Conservation (phyloP, 2,329 filamentous ascomycete genomes). For the Xylaria sp. region DNA sequence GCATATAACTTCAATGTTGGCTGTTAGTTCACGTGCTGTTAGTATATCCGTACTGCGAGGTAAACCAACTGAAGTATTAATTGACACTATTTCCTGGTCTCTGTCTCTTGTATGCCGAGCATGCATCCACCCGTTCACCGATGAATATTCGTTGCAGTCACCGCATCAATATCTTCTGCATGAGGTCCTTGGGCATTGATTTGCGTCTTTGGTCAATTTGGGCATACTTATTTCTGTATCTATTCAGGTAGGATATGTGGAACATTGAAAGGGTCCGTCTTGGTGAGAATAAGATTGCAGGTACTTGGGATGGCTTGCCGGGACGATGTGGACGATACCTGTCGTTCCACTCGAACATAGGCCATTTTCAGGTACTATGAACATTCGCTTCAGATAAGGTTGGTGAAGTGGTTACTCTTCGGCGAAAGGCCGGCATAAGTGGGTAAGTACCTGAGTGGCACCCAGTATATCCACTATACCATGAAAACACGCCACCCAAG, state of each 20-base stretch:
- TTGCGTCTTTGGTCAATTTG: neutral
- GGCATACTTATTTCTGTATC: no score
- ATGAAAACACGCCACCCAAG: no score
- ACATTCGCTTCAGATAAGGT: neutral
- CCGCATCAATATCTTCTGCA: neutral
- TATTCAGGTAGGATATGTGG: neutral
- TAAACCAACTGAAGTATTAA: no score
- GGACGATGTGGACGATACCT: neutral
- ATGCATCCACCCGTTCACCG: neutral
- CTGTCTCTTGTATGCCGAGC: neutral
- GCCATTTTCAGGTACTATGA: neutral
- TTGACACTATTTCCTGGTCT: neutral
- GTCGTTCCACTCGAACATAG: no score
- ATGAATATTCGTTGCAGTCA: neutral
- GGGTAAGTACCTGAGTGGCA: neutral
- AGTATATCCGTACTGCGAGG: no score
- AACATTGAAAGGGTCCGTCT: slow-evolving; percentile 10
- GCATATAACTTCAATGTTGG: no score
- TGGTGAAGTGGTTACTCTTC: neutral
- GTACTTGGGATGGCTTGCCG: slow-evolving; percentile 1
- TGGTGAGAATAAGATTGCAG: slow-evolving; percentile 28
- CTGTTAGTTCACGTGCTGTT: no score
- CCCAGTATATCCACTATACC: no score
- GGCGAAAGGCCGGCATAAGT: slow-evolving; percentile 9
- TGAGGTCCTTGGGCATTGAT: neutral